Evolutionary conservation across 2,329 filamentous ascomycete genomes (phyloP).

Genomic region (Hypoxylon sp.): DNA sequence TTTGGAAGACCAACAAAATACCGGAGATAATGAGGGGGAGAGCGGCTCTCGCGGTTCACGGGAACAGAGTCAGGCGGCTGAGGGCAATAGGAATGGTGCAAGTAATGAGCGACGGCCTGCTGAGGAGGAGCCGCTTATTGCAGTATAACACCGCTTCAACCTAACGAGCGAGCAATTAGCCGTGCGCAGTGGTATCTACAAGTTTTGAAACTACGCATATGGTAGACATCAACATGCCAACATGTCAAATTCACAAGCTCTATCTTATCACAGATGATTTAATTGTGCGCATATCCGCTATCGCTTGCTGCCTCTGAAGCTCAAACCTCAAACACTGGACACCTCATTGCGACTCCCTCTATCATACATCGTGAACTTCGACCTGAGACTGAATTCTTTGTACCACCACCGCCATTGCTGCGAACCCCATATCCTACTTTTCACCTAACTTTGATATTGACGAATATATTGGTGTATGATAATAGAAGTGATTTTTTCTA

Average conservation of each 20-base stretch:
- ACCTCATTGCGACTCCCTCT: background rate
- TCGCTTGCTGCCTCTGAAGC: background rate
- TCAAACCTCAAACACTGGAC: background rate
- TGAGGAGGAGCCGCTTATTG: slow-evolving; percentile 37
- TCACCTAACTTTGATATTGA: background rate
- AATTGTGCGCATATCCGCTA: background rate
- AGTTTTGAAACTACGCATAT: background rate
- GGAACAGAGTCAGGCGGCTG: slow-evolving; percentile 4
- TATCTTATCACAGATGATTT: background rate
- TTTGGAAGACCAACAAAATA: slow-evolving; percentile 24
- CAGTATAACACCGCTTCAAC: slow-evolving; percentile 10
- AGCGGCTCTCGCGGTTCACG: slow-evolving; percentile 9
- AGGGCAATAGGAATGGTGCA: slow-evolving; percentile 18
- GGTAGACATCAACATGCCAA: background rate
- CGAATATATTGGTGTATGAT: background rate
- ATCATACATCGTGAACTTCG: background rate
- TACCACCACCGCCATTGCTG: background rate
- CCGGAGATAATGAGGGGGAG: slow-evolving; percentile 11
- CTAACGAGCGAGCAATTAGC: background rate
- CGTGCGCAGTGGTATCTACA: background rate
- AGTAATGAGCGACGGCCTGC: slow-evolving; percentile 23
- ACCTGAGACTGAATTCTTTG: background rate
- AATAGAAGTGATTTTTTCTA: background rate
- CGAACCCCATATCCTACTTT: background rate
- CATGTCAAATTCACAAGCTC: background rate